These are phyloP conservation scores for Saprolegnia parasitica DNA, from an alignment of 352 stramenopile species.

Conservation along the genomic window DNA sequence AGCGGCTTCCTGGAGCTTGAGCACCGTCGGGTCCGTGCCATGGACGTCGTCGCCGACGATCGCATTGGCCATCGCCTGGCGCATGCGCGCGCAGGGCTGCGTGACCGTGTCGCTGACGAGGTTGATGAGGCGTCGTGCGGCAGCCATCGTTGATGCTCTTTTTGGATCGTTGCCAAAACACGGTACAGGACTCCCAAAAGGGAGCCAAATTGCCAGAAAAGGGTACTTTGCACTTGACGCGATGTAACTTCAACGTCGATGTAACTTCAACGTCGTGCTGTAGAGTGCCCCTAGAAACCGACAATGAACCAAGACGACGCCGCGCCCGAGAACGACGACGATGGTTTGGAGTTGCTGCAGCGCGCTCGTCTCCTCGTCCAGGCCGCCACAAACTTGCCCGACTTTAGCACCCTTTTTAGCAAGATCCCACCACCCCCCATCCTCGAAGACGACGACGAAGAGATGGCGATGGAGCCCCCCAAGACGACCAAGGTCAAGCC, in stretches of 20 bases:
- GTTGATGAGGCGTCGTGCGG: slow-evolving; percentile 60
- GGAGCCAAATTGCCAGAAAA: not conserved
- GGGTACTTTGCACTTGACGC: not conserved
- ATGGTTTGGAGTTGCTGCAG: slow-evolving; percentile 39
- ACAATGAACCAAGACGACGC: not conserved
- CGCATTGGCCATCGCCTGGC: slow-evolving; percentile 80
- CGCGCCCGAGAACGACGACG: slow-evolving; percentile 25
- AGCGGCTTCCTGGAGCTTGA: slow-evolving; percentile 86
- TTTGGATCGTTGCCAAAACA: not conserved
- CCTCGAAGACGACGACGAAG: slow-evolving; percentile 8
- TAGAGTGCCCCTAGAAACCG: not conserved
- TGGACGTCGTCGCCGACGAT: slow-evolving; percentile 75
- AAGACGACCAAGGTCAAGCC: slow-evolving; percentile 26
- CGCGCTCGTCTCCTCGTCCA: slow-evolving; percentile 41
- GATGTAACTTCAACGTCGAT: too few species aligned
- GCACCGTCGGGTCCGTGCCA: slow-evolving; percentile 90
- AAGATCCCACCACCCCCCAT: not conserved
- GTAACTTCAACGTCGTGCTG: not conserved
- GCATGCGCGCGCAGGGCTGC: slow-evolving; percentile 87
- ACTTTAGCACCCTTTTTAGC: slow-evolving; percentile 24
- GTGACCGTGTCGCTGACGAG: slow-evolving; percentile 97
- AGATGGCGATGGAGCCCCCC: slow-evolving; percentile 29
- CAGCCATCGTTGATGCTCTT: slow-evolving; percentile 7
- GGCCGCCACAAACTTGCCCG: slow-evolving; percentile 33
- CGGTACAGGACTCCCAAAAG: not conserved